phyloP scores from a whole-genome alignment of 345 rosid species.

The Jatropha curcas region DNA sequence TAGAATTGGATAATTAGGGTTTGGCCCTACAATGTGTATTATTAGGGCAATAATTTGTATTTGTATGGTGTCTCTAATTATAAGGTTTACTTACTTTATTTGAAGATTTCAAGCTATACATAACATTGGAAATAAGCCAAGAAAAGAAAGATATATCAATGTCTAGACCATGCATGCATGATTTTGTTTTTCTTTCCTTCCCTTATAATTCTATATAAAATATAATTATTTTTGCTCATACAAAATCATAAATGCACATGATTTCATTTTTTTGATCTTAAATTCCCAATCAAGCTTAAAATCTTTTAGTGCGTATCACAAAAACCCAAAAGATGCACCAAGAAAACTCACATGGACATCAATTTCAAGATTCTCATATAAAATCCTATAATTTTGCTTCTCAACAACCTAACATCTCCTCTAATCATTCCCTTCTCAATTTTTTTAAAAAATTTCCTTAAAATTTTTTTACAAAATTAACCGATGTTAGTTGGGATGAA shows the following conservation, averaged over 20 bases:
- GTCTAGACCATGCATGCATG: not conserved
- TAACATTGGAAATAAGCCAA: constrained; percentile 7
- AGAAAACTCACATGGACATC: constrained; percentile 10
- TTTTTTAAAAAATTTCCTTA: not conserved
- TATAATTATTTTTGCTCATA: not conserved
- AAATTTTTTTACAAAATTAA: no score
- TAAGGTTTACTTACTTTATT: not conserved
- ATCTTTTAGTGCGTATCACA: not conserved
- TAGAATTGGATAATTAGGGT: constrained; percentile 1
- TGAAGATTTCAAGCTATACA: constrained; percentile 7
- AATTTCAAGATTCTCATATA: constrained; percentile 19
- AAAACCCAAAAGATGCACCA: not conserved
- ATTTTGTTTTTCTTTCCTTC: not conserved
- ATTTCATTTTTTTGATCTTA: not conserved
- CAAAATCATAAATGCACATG: no score
- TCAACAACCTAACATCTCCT: constrained; percentile 3
- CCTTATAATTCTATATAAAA: not conserved
- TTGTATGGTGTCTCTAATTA: constrained; percentile 20
- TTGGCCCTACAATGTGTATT: not conserved
- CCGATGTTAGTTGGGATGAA: no score
- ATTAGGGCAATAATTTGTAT: constrained; percentile 11
- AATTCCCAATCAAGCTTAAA: not conserved
- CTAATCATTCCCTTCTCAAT: not conserved
- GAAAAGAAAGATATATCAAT: not conserved
- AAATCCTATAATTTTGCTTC: not conserved